Conservation (phyloP, 2,329 filamentous ascomycete species). For the Fusarium humuli region DNA sequence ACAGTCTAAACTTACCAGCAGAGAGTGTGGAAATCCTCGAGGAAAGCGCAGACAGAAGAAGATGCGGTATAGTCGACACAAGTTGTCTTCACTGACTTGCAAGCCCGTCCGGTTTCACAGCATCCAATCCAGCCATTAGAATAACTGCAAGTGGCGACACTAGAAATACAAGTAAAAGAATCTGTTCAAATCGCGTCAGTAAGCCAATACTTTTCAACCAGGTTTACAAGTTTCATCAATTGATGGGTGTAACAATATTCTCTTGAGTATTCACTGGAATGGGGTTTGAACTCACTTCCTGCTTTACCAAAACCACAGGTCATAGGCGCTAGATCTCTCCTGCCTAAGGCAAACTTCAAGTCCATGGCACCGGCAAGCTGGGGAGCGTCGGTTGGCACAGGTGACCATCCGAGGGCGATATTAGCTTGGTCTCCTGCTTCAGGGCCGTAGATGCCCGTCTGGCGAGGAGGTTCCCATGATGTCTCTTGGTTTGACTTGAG, state of each 20-base stretch:
- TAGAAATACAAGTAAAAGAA: conserved; percentile 47
- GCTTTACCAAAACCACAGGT: conserved; percentile 50
- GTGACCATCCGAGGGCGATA: conserved; percentile 49
- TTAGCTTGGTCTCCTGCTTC: conserved; percentile 37
- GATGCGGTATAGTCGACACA: conserved; percentile 50
- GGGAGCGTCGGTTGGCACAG: conserved; percentile 49
- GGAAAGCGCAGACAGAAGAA: conserved; percentile 40
- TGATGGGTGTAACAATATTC: background rate
- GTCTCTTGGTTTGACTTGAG: conserved; percentile 41
- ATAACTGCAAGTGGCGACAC: conserved; percentile 45
- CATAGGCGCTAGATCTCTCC: conserved; percentile 41
- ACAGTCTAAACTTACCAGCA: conserved; percentile 49
- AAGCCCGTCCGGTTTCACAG: conserved; percentile 47
- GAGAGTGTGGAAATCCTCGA: conserved; percentile 50
- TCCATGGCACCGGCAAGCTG: conserved; percentile 48
- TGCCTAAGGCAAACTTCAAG: conserved; percentile 46
- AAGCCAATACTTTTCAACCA: background rate
- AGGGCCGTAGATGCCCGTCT: conserved; percentile 39
- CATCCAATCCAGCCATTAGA: conserved; percentile 49
- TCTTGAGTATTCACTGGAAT: background rate
- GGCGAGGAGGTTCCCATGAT: conserved; percentile 48
- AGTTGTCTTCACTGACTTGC: conserved; percentile 48
- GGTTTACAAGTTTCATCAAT: background rate
- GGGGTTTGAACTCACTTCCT: conserved; percentile 46
- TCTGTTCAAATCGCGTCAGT: conserved; percentile 32